These are phyloP conservation scores for Decorospora gaudefroyi DNA, from an alignment of 2,329 filamentous ascomycete genomes.

Conservation along the genomic window DNA sequence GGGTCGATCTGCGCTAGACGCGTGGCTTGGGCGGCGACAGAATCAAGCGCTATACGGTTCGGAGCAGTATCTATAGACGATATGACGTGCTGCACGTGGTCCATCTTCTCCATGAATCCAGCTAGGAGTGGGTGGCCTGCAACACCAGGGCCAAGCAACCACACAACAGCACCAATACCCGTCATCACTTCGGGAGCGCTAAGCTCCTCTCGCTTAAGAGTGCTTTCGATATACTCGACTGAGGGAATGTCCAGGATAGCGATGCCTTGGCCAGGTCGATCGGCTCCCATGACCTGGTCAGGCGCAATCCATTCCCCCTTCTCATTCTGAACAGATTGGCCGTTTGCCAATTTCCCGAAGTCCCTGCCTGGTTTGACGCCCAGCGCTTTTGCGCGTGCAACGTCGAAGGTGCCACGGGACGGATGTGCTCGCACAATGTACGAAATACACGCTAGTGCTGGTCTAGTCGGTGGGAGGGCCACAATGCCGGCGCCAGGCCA, in stretches of 20 bases:
- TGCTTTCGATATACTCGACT: constrained; percentile 67
- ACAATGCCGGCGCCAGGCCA: constrained; percentile 74
- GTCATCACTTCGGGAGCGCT: constrained; percentile 65
- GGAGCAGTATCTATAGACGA: constrained; percentile 74
- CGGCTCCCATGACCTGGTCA: constrained; percentile 79
- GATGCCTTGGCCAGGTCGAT: constrained; percentile 70
- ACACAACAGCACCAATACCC: constrained; percentile 71
- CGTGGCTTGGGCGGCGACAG: constrained; percentile 67
- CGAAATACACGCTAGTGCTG: constrained; percentile 71
- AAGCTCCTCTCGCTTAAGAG: constrained; percentile 76
- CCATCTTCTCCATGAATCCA: constrained; percentile 68
- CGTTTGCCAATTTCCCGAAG: constrained; percentile 65
- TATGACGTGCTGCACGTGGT: constrained; percentile 72
- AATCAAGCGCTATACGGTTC: constrained; percentile 73
- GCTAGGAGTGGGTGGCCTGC: constrained; percentile 65
- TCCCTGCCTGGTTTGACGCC: constrained; percentile 65
- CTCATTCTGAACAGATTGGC: constrained; percentile 64
- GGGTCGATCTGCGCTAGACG: constrained; percentile 74
- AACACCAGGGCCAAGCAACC: constrained; percentile 76
- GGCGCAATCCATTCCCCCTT: constrained; percentile 75
- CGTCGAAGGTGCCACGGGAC: constrained; percentile 79
- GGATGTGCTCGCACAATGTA: constrained; percentile 82
- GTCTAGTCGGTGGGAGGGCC: constrained; percentile 69
- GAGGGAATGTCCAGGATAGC: constrained; percentile 80
- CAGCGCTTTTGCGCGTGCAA: constrained; percentile 64